Percentiles rank a stretch among this genome's conserved stretches.
Conservation (phyloP, 1,284 basidiomycete species). For the Naganishia sp. region DNA sequence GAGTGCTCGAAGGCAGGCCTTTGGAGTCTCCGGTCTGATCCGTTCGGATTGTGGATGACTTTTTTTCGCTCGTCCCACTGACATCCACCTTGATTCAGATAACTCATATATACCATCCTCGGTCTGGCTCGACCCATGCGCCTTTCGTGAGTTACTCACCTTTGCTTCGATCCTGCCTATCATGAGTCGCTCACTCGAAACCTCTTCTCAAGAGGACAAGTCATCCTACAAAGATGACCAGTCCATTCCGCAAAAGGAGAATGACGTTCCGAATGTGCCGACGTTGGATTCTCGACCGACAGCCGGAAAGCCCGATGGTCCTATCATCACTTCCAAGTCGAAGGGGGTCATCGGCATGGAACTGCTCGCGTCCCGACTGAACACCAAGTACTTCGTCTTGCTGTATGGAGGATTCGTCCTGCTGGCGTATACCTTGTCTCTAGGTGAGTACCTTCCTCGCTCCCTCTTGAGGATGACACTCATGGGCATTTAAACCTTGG, state of each 20-base stretch:
- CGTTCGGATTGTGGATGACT: no score
- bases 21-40: no score
- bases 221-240: constrained; percentile 11
- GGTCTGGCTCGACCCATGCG: no score
- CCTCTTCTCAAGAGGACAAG: constrained; percentile 14
- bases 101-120: no score
- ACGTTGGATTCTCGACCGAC: neutral
- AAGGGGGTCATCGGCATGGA: constrained; percentile 50
- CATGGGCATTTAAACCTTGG: neutral
- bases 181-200: constrained; percentile 14
- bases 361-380: constrained; percentile 39
- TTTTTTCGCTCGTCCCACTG: no score
- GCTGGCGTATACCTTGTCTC: constrained; percentile 45
- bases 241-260: neutral
- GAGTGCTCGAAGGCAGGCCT: no score
- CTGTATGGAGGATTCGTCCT: constrained; percentile 47
- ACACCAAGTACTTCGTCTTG: constrained; percentile 37
- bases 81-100: no score
- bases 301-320: neutral
- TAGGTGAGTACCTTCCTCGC: constrained; percentile 39
- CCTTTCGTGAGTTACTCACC: neutral
- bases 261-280: neutral
- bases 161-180: neutral
- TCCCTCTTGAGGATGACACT: no score
- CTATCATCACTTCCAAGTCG: constrained; percentile 37